Evolutionary conservation across 192 early-diverging fungal species (phyloP).

Genomic region (Obelidium mucronatum): DNA sequence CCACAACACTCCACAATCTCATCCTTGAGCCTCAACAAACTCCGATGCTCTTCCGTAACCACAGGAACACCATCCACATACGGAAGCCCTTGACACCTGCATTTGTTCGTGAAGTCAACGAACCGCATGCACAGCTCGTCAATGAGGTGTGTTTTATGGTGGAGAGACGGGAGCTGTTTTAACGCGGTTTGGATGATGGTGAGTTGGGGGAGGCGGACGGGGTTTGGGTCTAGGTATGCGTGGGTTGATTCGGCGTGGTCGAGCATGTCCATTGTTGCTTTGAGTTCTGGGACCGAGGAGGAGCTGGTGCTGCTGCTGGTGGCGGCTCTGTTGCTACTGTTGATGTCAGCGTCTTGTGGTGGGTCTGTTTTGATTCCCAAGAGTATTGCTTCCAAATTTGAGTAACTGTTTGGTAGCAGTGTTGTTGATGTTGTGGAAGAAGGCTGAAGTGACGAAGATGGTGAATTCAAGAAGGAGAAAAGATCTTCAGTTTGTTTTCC

Average conservation of each 20-base stretch:
- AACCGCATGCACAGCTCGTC: slow-evolving; percentile 6
- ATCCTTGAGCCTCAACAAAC: background rate
- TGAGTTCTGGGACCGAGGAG: background rate
- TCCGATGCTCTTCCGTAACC: background rate
- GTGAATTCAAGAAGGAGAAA: background rate
- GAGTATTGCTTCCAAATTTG: too few species aligned
- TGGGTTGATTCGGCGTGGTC: background rate
- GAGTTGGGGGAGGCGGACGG: background rate
- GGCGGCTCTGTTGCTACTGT: background rate
- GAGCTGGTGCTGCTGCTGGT: background rate
- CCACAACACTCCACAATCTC: background rate
- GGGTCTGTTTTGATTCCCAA: background rate
- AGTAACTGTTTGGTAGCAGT: too few species aligned
- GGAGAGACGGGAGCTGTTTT: slow-evolving; percentile 10
- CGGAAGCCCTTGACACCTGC: background rate
- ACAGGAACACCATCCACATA: background rate
- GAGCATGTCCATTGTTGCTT: slow-evolving; percentile 1
- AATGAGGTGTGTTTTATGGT: background rate
- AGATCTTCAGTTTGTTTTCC: background rate
- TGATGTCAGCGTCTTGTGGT: background rate
- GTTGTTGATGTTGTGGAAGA: too few species aligned
- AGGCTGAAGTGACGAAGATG: background rate
- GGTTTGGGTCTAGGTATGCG: background rate
- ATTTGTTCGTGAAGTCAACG: background rate
- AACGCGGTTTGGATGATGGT: background rate